Conservation (phyloP, 2,329 filamentous ascomycete species). For the Aspergillus fumigatus region DNA sequence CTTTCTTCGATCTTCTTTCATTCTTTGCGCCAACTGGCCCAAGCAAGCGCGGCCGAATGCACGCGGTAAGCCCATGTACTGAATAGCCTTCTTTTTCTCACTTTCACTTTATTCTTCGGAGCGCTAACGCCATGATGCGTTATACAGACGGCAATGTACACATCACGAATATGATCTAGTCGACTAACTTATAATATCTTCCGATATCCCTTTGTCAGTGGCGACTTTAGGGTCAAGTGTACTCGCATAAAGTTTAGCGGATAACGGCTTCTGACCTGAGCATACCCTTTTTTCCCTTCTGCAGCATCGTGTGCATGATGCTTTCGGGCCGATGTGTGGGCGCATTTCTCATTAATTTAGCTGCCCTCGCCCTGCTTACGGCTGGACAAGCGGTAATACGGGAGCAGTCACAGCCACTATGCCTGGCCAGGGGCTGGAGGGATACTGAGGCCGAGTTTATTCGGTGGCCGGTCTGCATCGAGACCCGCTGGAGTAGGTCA, state of each 20-base stretch:
- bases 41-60: background rate
- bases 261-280: background rate
- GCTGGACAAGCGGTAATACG: slow-evolving; percentile 6
- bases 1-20: background rate
- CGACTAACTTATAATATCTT: background rate
- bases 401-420: slow-evolving; percentile 14
- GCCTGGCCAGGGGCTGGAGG: slow-evolving; percentile 14
- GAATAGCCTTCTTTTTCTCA: background rate
- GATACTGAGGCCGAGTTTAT: slow-evolving; percentile 19
- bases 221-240: background rate
- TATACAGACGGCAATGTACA: background rate
- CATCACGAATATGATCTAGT: background rate
- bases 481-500: slow-evolving; percentile 15
- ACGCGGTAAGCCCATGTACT: background rate
- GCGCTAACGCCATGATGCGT: background rate
- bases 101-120: background rate
- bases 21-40: slow-evolving; percentile 4
- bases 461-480: slow-evolving; percentile 23
- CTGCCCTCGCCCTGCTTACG: slow-evolving; percentile 8
- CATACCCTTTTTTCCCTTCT: background rate
- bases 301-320: background rate
- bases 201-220: background rate
- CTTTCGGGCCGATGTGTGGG: slow-evolving; percentile 5
- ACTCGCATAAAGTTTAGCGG: background rate
- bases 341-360: slow-evolving; percentile 8